Percentiles rank a stretch among this genome's conserved stretches.
Evolutionary conservation across 192 early-diverging fungal species (phyloP).

Genomic region (Gamsiella multidivaricata): DNA sequence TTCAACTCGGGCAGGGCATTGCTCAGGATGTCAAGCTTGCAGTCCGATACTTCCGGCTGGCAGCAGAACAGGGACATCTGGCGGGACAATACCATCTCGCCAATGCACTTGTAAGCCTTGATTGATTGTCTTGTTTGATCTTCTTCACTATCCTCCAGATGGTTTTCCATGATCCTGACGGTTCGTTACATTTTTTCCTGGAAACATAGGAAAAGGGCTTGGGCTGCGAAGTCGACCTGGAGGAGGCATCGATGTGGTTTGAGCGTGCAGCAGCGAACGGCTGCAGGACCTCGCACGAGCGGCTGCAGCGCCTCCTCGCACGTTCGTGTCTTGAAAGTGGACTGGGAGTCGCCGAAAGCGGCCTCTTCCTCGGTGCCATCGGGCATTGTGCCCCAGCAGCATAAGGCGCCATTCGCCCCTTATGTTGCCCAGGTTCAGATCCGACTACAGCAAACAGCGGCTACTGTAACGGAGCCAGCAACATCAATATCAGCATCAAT

Average conservation of each 20-base stretch:
- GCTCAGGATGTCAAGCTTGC: constrained; percentile 59
- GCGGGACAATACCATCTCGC: constrained; percentile 62
- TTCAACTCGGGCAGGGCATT: constrained; percentile 64
- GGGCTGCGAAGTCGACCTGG: constrained; percentile 55
- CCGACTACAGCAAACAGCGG: no score
- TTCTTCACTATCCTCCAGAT: neutral
- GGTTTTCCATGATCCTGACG: neutral
- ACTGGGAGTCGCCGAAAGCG: constrained; percentile 35
- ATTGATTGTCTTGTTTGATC: neutral
- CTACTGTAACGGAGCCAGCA: neutral
- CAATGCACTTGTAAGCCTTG: constrained; percentile 51
- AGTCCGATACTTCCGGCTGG: constrained; percentile 59
- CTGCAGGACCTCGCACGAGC: constrained; percentile 63
- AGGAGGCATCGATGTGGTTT: constrained; percentile 56
- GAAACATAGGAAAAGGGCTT: constrained; percentile 47
- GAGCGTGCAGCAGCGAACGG: constrained; percentile 58
- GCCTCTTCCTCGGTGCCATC: constrained; percentile 37
- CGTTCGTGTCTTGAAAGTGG: constrained; percentile 61
- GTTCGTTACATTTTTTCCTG: neutral
- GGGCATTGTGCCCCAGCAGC: constrained; percentile 64
- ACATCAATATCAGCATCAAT: no score
- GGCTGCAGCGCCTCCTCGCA: constrained; percentile 60
- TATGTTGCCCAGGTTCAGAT: no score
- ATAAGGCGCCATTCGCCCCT: constrained; percentile 25
- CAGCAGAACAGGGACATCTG: constrained; percentile 67